These are phyloP conservation scores for Talaromyces liani DNA, from an alignment of 495 filamentous ascomycete species.

Conservation along the genomic window DNA sequence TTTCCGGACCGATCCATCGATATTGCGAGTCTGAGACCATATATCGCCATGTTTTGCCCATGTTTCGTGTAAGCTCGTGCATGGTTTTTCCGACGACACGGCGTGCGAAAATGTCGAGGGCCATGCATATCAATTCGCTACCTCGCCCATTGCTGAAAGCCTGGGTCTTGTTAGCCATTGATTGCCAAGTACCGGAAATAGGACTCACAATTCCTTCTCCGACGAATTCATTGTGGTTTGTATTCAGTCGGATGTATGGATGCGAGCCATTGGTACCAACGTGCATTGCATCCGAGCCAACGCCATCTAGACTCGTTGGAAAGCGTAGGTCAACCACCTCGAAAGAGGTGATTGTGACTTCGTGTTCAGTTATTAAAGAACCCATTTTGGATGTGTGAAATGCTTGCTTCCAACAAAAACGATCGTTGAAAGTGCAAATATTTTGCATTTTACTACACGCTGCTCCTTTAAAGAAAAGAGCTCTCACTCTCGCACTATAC, in stretches of 20 bases:
- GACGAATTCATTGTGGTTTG: slow-evolving; percentile 45
- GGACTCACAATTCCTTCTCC: slow-evolving; percentile 65
- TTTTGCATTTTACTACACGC: background rate
- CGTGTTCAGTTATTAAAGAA: slow-evolving; percentile 5
- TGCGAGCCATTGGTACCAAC: slow-evolving; percentile 70
- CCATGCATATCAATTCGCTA: slow-evolving; percentile 71
- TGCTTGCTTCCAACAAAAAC: background rate
- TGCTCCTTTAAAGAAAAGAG: background rate
- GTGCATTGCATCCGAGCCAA: slow-evolving; percentile 83
- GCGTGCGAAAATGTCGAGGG: slow-evolving; percentile 57
- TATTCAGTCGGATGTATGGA: slow-evolving; percentile 70
- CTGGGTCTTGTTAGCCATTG: slow-evolving; percentile 22
- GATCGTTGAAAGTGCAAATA: background rate
- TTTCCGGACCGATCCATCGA: slow-evolving; percentile 79
- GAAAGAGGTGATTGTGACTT: slow-evolving; percentile 9
- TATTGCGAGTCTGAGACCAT: slow-evolving; percentile 70
- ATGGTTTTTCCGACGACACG: slow-evolving; percentile 56
- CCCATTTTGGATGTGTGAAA: slow-evolving; percentile 1
- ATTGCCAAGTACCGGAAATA: background rate
- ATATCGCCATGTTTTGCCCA: slow-evolving; percentile 70
- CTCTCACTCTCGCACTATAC: background rate
- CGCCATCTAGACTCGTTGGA: slow-evolving; percentile 71
- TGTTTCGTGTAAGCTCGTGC: slow-evolving; percentile 55
- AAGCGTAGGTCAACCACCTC: slow-evolving; percentile 27
- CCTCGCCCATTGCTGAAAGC: slow-evolving; percentile 83